Percentiles rank a stretch among this genome's conserved stretches.
phyloP scores from a whole-genome alignment of 371 early-diverging fungal genomes.

The Sporodiniella umbellata region DNA sequence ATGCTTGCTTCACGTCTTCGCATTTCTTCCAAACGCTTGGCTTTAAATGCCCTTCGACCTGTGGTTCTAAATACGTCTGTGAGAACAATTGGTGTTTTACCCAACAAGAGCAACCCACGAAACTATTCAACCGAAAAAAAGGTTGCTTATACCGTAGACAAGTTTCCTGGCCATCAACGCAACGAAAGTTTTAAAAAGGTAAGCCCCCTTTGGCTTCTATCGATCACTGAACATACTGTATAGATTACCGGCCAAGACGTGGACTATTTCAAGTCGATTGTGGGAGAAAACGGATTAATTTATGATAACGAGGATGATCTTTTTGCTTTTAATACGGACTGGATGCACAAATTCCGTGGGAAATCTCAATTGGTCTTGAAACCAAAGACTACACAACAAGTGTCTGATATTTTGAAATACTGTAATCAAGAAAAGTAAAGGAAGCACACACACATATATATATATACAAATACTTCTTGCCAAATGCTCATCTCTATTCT shows the following conservation, averaged over 20 bases:
- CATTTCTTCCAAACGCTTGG: slow-evolving; percentile 5
- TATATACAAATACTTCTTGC: too few relatives aligned
- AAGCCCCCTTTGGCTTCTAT: too few relatives aligned
- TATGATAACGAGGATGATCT: slow-evolving; percentile 54
- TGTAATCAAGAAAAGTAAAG: slow-evolving; percentile 75
- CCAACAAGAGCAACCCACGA: slow-evolving; percentile 12
- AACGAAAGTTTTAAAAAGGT: slow-evolving; percentile 58
- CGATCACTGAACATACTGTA: too few relatives aligned
- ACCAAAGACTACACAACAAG: slow-evolving; percentile 86
- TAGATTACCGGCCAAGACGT: slow-evolving; percentile 59
- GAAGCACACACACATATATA: not conserved
- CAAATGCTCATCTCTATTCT: not conserved
- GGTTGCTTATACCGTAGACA: slow-evolving; percentile 45
- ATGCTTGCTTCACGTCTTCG: slow-evolving; percentile 11
- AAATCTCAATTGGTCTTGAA: slow-evolving; percentile 77
- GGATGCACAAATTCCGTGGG: slow-evolving; percentile 92
- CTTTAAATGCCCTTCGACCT: not conserved
- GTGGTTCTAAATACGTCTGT: not conserved
- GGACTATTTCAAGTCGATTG: slow-evolving; percentile 55
- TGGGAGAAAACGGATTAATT: slow-evolving; percentile 47
- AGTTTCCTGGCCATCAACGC: slow-evolving; percentile 51
- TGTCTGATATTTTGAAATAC: slow-evolving; percentile 80
- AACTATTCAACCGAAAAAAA: slow-evolving; percentile 14
- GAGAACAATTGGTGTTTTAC: not conserved
- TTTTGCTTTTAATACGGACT: slow-evolving; percentile 77